phyloP scores from a whole-genome alignment of 352 stramenopile genomes.

The Phytophthora boehmeriae region DNA sequence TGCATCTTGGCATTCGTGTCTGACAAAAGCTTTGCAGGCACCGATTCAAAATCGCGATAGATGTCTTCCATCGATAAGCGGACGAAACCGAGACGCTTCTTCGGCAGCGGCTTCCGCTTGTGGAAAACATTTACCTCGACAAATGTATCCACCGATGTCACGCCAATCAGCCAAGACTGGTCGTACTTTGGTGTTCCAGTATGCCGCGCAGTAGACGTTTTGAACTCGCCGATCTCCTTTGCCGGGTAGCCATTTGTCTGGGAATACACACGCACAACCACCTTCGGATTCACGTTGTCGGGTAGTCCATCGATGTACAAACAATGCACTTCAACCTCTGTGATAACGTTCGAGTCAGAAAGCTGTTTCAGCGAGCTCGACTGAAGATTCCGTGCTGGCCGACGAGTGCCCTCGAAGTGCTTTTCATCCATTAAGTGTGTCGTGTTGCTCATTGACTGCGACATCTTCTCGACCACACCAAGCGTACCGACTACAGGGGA shows the following conservation, averaged over 20 bases:
- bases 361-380: slow-evolving; percentile 69
- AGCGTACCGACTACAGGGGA: slow-evolving; percentile 85
- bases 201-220: slow-evolving; percentile 68
- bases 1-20: slow-evolving; percentile 76
- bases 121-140: slow-evolving; percentile 85
- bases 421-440: slow-evolving; percentile 88
- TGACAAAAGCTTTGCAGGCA: slow-evolving; percentile 72
- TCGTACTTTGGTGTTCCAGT: slow-evolving; percentile 76
- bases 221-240: slow-evolving; percentile 67
- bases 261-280: slow-evolving; percentile 70
- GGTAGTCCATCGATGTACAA: slow-evolving; percentile 72
- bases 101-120: slow-evolving; percentile 86
- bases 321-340: slow-evolving; percentile 82
- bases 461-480: slow-evolving; percentile 84
- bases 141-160: slow-evolving; percentile 74
- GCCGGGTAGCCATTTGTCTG: slow-evolving; percentile 49
- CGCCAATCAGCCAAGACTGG: slow-evolving; percentile 83
- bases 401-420: slow-evolving; percentile 72
- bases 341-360: slow-evolving; percentile 86
- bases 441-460: slow-evolving; percentile 85
- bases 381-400: slow-evolving; percentile 71
- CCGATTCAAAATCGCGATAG: slow-evolving; percentile 78
- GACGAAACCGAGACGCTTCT: slow-evolving; percentile 77
- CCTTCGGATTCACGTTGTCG: slow-evolving; percentile 71
- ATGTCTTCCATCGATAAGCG: slow-evolving; percentile 87